Evolutionary conservation across 2,329 filamentous ascomycete species (phyloP).

Genomic region (Penicillium sp.): DNA sequence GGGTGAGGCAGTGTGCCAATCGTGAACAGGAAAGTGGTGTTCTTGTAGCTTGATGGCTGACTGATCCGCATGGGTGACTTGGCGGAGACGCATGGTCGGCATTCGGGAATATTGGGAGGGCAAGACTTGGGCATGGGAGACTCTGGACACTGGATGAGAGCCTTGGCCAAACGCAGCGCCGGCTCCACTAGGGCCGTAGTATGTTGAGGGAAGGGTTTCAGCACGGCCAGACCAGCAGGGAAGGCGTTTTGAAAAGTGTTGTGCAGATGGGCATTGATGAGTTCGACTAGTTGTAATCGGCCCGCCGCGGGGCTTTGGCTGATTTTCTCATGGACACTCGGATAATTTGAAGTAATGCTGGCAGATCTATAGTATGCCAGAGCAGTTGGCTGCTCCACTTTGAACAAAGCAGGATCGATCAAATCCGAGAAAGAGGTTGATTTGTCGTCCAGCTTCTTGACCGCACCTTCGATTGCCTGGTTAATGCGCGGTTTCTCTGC

Average conservation of each 20-base stretch:
- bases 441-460: constrained; percentile 57
- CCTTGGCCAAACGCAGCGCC: constrained; percentile 70
- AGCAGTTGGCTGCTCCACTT: constrained; percentile 65
- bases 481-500: constrained; percentile 67
- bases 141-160: constrained; percentile 73
- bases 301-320: constrained; percentile 60
- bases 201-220: constrained; percentile 76
- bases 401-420: constrained; percentile 61
- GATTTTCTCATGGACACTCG: constrained; percentile 65
- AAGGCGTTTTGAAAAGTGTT: constrained; percentile 81
- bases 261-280: constrained; percentile 86
- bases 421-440: constrained; percentile 66
- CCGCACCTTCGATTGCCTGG: constrained; percentile 61
- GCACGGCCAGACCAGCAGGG: constrained; percentile 71
- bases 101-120: constrained; percentile 76
- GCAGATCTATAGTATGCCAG: constrained; percentile 76
- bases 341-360: constrained; percentile 66
- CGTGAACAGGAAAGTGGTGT: constrained; percentile 72
- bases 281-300: constrained; percentile 65
- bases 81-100: constrained; percentile 70
- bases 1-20: constrained; percentile 90
- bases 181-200: constrained; percentile 72
- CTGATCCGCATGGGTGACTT: constrained; percentile 63
- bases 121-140: constrained; percentile 75
- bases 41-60: constrained; percentile 69